A percentile compares a stretch with the other conserved stretches of the same genome.
These are phyloP conservation scores for Fusarium chuoi DNA, from an alignment of 2,329 filamentous ascomycete genomes.

Conservation along the genomic window DNA sequence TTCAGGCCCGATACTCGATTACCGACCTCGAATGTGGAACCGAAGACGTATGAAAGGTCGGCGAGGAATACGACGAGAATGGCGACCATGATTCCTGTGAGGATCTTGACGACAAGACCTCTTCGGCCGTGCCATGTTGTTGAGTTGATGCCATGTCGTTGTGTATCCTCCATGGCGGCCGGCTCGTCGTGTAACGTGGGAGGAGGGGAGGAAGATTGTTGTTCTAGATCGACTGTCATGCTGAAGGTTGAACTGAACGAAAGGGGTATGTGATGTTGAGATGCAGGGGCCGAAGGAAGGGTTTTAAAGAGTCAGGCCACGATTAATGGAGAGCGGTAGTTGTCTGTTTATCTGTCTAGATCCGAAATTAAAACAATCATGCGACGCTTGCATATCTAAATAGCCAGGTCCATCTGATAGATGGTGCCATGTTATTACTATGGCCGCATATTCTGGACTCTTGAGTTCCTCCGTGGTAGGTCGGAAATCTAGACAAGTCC, in stretches of 20 bases:
- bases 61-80: constrained; percentile 38
- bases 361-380: background rate
- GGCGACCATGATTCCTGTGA: constrained; percentile 26
- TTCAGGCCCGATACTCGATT: constrained; percentile 41
- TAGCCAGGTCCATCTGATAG: background rate
- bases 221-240: constrained; percentile 10
- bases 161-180: background rate
- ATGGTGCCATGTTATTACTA: background rate
- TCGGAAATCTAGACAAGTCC: background rate
- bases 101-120: constrained; percentile 15
- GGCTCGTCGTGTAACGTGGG: constrained; percentile 27
- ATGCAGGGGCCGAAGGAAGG: background rate
- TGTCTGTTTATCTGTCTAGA: background rate
- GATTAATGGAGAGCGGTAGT: background rate
- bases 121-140: constrained; percentile 19
- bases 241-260: background rate
- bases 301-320: background rate
- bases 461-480: background rate
- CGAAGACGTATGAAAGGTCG: constrained; percentile 49
- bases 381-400: constrained; percentile 4
- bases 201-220: constrained; percentile 24
- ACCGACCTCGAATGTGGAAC: constrained; percentile 43
- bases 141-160: constrained; percentile 18
- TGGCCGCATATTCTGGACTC: background rate
- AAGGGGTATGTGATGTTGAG: background rate